A percentile compares a stretch with the other conserved stretches of the same genome.
phyloP scores from a whole-genome alignment of 257 asterid genomes.

The Scutellaria minor region DNA sequence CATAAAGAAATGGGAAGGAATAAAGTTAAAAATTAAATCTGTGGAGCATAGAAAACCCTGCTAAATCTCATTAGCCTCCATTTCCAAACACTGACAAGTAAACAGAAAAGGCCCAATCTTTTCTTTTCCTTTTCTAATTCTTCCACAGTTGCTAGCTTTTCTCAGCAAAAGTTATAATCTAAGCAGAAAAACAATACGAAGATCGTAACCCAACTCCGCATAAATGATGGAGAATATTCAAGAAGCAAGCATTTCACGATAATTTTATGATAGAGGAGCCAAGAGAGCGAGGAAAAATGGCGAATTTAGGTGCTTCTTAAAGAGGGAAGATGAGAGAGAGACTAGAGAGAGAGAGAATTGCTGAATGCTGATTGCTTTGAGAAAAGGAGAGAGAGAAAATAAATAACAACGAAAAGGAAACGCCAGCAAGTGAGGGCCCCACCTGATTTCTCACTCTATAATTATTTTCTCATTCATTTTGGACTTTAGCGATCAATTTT shows the following conservation, averaged over 20 bases:
- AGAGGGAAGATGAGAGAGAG: neutral
- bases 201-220: constrained; percentile 33
- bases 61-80: constrained; percentile 64
- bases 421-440: constrained; percentile 52
- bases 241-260: neutral
- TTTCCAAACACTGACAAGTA: constrained; percentile 32
- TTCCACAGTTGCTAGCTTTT: constrained; percentile 15
- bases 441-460: constrained; percentile 30
- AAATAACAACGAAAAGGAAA: constrained; percentile 32
- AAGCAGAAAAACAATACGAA: constrained; percentile 21
- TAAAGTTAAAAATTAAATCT: constrained; percentile 19
- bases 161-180: constrained; percentile 27
- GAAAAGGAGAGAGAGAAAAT: constrained; percentile 24
- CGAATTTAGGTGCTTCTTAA: constrained; percentile 36
- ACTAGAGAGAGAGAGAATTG: neutral
- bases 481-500: constrained; percentile 41
- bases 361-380: constrained; percentile 33
- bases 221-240: constrained; percentile 24
- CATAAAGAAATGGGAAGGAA: constrained; percentile 21
- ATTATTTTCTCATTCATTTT: constrained; percentile 37
- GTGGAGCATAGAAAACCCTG: constrained; percentile 33
- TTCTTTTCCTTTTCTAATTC: constrained; percentile 14
- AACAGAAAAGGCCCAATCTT: constrained; percentile 41
- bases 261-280: neutral
- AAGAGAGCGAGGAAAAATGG: neutral